Evolutionary conservation across 768 basidiomycete species (phyloP), one percentile per base, ranked within the genome.

Genomic region (Dioszegia aurantiaca): DNA sequence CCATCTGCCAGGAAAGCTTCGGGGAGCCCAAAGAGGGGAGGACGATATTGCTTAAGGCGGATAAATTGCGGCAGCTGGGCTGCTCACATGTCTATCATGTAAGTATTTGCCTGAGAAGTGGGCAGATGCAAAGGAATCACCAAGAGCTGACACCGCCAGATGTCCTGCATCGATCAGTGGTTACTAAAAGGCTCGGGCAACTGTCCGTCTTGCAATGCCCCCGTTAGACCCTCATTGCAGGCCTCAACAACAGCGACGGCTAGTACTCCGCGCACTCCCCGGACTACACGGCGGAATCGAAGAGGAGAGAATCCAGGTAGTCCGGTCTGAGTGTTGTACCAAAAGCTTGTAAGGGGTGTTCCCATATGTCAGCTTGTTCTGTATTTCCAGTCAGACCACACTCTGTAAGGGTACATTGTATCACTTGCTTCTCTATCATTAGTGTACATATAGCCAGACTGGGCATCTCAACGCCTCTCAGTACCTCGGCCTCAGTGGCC

Each of bases 81-180:
- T 94, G 91, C 64, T 87, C 87, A 2, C 91, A 94, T 80, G 88
- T 88, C 45, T 94, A 90, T 77, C 91, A 94, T 78, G 90, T 91
- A 61, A 76, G 88, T 79, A 3, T 26, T 30, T 21, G 48, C 28
- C n/a, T n/a, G n/a, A n/a, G n/a, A n/a, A n/a, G n/a, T n/a, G n/a
- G n/a, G n/a, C n/a, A n/a, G n/a, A n/a, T n/a, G n/a, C n/a, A 46
- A 31, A 56, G 21, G 64, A 55, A 88, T 88, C 88, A n/a, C n/a
- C n/a, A n/a, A n/a, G 85, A 86, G 43, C 41, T 42, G 30, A 41
- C 27, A 16, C 14, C 1, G 27, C 26, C 44, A 73, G 71, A 60
- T 53, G 17, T 54, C 57, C 23, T 94, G 90, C 73, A 77, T 93
- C 41, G 90, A 94, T 70, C 88, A 89, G 21, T 94, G 91, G 91